Conservation (phyloP, 164 flowering plant genomes). For the Berberis vulgaris region DNA sequence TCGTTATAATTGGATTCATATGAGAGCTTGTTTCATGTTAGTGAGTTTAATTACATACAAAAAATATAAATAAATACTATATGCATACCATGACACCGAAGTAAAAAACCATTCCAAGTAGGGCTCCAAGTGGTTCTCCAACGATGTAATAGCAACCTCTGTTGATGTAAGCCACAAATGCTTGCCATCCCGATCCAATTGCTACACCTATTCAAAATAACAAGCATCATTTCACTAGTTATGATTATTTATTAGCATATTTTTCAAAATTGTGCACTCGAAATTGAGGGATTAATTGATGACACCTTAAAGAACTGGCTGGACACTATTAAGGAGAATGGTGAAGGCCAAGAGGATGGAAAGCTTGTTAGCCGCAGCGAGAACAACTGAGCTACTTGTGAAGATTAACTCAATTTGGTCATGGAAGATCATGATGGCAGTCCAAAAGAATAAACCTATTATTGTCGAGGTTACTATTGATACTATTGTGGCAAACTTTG, state of each 20-base stretch:
- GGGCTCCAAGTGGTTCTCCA: constrained; percentile 5
- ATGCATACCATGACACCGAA: constrained; percentile 2
- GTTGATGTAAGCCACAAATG: constrained; percentile 3
- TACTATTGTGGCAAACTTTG: constrained; percentile 50
- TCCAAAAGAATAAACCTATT: constrained; percentile 48
- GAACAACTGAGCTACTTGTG: constrained; percentile 33
- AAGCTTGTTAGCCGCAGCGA: constrained; percentile 32
- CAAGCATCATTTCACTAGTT: background rate
- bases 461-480: constrained; percentile 32
- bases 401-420: constrained; percentile 38
- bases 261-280: background rate
- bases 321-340: constrained; percentile 25
- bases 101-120: background rate
- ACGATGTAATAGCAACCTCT: constrained; percentile 2
- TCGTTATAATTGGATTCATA: too few relatives aligned
- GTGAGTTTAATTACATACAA: too few relatives aligned
- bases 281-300: background rate
- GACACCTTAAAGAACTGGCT: constrained; percentile 21
- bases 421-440: constrained; percentile 34
- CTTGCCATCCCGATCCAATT: background rate
- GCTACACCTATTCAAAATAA: too few relatives aligned
- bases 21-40: too few relatives aligned
- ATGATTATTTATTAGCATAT: background rate
- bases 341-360: constrained; percentile 45
- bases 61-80: too few relatives aligned